Evolutionary conservation across 2,329 filamentous ascomycete species (phyloP), one percentile per base, ranked within the genome.

Genomic region (Sporothrix brunneoviolacea): DNA sequence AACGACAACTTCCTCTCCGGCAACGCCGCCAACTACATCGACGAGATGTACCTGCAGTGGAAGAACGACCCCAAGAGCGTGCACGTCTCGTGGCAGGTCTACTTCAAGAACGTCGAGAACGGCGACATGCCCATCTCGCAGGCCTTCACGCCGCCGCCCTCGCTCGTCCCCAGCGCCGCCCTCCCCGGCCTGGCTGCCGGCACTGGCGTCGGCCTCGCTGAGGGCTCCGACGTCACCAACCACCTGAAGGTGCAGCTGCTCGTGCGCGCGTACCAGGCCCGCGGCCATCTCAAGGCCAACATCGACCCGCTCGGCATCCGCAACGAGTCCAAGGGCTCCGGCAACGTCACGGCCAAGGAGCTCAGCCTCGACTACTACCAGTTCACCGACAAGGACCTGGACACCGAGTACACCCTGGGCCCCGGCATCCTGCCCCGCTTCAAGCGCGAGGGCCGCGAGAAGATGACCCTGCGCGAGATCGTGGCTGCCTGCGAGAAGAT

Each of bases 31-130:
- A 96, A 95, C 75, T 98, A 98, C 74, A 89, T 98, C 67, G 93
- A 98, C 70, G 93, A 96, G 76, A 98, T 98, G 93, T 98, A 98
- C 72, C 76, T 96, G 75, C 84, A 91, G 67, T 98, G 93, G 93
- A 95, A 91, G 73, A 77, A 87, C 58, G 90, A 98, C 62, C 91
- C 93, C 47, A 80, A 83, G 62, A 95, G 88, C 65, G 93, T 98
- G 53, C 93, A 98, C 71, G 79, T 95, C 62, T 98, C 93, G 68
- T 98, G 93, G 93, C 91, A 95, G 74, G 84, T 94, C 66, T 98
- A 98, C 80, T 98, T 98, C 80, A 88, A 84, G 74, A 98, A 98
- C 74, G 96, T 98, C 87, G 93, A 98, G 76, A 87, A 83, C 59
- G 93, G 93, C 68, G 88, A 93, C 64, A 97, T 98, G 89, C 91